Evolutionary conservation across 2,329 filamentous ascomycete species (phyloP), one percentile per base, ranked within the genome.

Genomic region (Bimuria novae-zelandiae): DNA sequence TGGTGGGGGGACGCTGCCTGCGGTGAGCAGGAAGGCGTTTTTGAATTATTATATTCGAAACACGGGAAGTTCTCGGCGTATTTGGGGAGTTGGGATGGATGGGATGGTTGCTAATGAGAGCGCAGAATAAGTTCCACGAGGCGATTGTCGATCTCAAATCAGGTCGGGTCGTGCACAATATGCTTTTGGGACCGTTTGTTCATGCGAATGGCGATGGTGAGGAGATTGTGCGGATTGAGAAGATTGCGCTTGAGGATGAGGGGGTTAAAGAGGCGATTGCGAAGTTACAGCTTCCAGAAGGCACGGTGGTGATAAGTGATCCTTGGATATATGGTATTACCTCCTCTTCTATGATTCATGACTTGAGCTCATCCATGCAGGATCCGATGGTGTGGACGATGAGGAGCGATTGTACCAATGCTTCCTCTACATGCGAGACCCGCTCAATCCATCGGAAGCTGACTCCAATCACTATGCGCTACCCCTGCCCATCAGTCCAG

Each of bases 401-500:
- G 76, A 79, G 46, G 74, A 78, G 10, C 67, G 78, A 16, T 63
- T 83, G 60, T 86, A 81, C 65, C 85, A 88, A 66, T 85, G 83
- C 70, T 89, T 86, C 72, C 70, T 89, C 49, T 89, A 89, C 71
- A 79, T 88, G 72, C 77, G 84, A 19, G 85, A 87, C 58, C 84
- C 85, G 2, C 73, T 76, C 25, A 86, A 89, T 64, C 62, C 82
- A 0, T 67, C 74, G 6, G 83, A 88, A 62, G 70, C 74, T n/a
- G 86, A 90, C 63, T 83, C 82, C 36, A 88, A 87, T 64, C 85
- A 89, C 67, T 89, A 89, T 64, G 84, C 87, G 0, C 81, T 88
- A 59, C 87, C 87, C 1, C 75, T 89, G 1, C 79, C 82, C n/a
- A 84, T 88, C 56, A 87, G 84, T 1, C 86, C 87, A 0, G 86